phyloP scores from a whole-genome alignment of 2,329 filamentous ascomycete species.

The Dactylellina parvicollis region DNA sequence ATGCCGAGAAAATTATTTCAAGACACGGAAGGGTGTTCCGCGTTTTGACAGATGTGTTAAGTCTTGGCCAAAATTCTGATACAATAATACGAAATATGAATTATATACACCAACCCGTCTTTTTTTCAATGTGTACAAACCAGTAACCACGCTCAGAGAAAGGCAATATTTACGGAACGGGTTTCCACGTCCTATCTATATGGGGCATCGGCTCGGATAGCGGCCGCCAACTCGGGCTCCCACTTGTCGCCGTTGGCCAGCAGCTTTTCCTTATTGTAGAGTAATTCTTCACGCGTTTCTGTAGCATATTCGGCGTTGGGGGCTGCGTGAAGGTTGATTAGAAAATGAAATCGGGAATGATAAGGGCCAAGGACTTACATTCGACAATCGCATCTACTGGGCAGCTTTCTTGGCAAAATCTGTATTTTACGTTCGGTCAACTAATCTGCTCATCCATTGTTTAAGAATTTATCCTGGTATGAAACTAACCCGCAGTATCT shows the following conservation, averaged over 20 bases:
- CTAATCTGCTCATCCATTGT: not conserved
- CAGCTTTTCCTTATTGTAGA: slow-evolving; percentile 98
- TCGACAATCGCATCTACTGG: slow-evolving; percentile 94
- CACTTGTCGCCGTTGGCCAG: slow-evolving; percentile 91
- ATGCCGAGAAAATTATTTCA: too few relatives aligned
- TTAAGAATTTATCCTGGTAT: not conserved
- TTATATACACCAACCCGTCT: slow-evolving; percentile 58
- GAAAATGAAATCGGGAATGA: slow-evolving; percentile 8
- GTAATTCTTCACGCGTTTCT: slow-evolving; percentile 85
- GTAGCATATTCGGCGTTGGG: slow-evolving; percentile 80
- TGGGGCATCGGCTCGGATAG: slow-evolving; percentile 89
- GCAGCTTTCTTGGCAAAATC: slow-evolving; percentile 94
- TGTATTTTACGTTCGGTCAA: not conserved
- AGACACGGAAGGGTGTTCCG: too few relatives aligned
- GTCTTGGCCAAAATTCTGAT: slow-evolving; percentile 12
- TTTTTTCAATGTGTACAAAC: slow-evolving; percentile 59
- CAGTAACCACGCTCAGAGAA: slow-evolving; percentile 45
- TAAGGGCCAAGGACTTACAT: slow-evolving; percentile 63
- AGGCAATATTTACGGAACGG: slow-evolving; percentile 2
- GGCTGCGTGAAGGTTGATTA: slow-evolving; percentile 62
- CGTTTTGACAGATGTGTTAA: too few relatives aligned
- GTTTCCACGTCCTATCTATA: slow-evolving; percentile 72
- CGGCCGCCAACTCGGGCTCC: slow-evolving; percentile 95
- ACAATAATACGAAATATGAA: slow-evolving; percentile 15
- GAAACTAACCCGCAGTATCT: slow-evolving; percentile 42